A percentile compares a stretch with the other conserved stretches of the same genome.
Evolutionary conservation across 345 rosid species (phyloP).

Genomic region (Hibiscus mutabilis): DNA sequence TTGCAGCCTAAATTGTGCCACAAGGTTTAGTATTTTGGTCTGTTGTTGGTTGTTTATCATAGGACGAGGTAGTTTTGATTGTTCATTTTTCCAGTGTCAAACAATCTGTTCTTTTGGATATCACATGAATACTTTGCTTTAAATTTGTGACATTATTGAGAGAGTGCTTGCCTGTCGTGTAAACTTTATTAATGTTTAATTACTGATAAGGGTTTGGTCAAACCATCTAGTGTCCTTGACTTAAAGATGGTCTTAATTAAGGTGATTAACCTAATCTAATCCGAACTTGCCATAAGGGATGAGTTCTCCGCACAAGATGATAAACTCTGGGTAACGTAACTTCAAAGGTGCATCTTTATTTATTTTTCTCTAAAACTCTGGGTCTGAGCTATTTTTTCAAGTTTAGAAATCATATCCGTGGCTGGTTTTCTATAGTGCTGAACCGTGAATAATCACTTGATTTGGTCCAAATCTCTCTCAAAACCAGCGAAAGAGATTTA

Average conservation of each 20-base stretch:
- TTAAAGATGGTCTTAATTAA: too few species aligned
- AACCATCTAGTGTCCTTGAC: background rate
- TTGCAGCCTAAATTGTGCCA: conserved; percentile 34
- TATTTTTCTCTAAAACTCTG: too few species aligned
- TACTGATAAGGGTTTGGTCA: background rate
- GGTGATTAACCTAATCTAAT: too few species aligned
- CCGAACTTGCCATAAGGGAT: too few species aligned
- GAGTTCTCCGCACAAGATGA: too few species aligned
- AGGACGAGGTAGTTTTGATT: conserved; percentile 11
- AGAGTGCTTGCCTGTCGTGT: background rate
- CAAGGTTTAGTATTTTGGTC: background rate
- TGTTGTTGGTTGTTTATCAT: background rate
- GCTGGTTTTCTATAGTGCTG: too few species aligned
- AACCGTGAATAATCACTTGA: too few species aligned
- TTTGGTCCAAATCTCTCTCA: conserved; percentile 29
- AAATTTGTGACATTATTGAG: background rate
- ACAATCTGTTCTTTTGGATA: background rate
- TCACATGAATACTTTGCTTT: background rate
- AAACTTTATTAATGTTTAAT: background rate
- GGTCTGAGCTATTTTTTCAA: too few species aligned
- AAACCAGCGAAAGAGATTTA: conserved; percentile 67
- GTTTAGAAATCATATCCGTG: conserved; percentile 29
- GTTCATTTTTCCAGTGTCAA: background rate
- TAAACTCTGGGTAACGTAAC: too few species aligned
- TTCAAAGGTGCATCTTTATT: too few species aligned